Evolutionary conservation across 2,329 filamentous ascomycete genomes (phyloP).

Genomic region (Neonectria punicea): DNA sequence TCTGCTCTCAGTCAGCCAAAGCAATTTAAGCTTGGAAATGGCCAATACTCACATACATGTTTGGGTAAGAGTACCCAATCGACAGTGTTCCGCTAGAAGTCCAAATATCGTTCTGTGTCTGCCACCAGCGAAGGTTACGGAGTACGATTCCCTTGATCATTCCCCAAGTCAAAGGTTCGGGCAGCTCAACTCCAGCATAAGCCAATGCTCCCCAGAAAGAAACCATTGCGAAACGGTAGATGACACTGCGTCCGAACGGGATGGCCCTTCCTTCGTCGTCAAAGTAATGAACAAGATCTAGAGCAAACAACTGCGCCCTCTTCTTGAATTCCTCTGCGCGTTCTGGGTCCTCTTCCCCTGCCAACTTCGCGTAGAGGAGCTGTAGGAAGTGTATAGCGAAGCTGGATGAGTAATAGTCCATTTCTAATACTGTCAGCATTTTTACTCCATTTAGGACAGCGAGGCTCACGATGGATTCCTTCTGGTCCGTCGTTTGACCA

Average conservation of each 20-base stretch:
- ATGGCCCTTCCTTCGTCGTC: constrained; percentile 77
- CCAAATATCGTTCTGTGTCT: constrained; percentile 79
- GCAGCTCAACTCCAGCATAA: constrained; percentile 79
- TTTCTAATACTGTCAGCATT: constrained; percentile 59
- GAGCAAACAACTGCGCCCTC: constrained; percentile 72
- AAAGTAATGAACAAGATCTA: constrained; percentile 81
- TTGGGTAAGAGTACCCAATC: constrained; percentile 81
- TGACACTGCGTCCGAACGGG: constrained; percentile 81
- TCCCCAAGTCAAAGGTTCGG: constrained; percentile 78
- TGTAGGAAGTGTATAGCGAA: constrained; percentile 86
- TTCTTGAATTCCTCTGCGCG: constrained; percentile 76
- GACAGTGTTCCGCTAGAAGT: constrained; percentile 78
- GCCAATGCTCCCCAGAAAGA: constrained; percentile 84
- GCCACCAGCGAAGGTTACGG: constrained; percentile 83
- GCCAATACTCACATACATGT: constrained; percentile 69
- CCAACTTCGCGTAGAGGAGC: constrained; percentile 79
- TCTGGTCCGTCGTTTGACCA: constrained; percentile 87
- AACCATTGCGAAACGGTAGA: constrained; percentile 88
- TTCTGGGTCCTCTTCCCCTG: constrained; percentile 71
- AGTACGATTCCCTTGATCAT: constrained; percentile 81
- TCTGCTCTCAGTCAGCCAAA: constrained; percentile 51
- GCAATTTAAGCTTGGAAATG: constrained; percentile 12
- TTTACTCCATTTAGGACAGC: background rate
- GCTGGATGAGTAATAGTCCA: constrained; percentile 87
- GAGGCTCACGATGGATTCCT: constrained; percentile 71